phyloP scores from a whole-genome alignment of 1,284 basidiomycete species.

The Ceratobasidium papillatum region DNA sequence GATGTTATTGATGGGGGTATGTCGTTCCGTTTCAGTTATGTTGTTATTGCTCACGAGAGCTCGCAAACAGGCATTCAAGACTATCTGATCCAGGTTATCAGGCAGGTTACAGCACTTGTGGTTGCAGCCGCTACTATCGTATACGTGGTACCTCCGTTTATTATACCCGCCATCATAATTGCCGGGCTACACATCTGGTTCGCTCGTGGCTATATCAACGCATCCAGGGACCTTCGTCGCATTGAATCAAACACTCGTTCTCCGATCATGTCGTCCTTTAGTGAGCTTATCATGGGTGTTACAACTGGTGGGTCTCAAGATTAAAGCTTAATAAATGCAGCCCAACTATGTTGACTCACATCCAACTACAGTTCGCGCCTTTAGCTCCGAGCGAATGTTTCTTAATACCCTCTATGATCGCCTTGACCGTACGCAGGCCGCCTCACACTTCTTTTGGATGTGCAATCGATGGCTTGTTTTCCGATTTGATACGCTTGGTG shows the following conservation, averaged over 20 bases:
- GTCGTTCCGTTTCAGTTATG: not conserved
- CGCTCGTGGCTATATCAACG: conserved; percentile 15
- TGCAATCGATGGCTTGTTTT: conserved; percentile 38
- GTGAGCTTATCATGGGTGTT: conserved; percentile 19
- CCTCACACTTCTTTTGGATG: conserved; percentile 40
- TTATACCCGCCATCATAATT: conserved; percentile 14
- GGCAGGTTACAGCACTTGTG: not conserved
- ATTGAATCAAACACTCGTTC: conserved; percentile 39
- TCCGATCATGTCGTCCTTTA: conserved; percentile 35
- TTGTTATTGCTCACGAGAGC: not conserved
- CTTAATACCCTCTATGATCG: conserved; percentile 25
- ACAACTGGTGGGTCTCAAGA: conserved; percentile 2
- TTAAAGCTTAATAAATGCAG: too few species aligned
- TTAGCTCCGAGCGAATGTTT: conserved; percentile 26
- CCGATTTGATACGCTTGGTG: conserved; percentile 72
- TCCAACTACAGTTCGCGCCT: conserved; percentile 12
- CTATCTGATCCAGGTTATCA: conserved; percentile 9
- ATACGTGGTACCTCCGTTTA: conserved; percentile 31
- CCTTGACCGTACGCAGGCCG: conserved; percentile 34
- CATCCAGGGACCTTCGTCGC: conserved; percentile 28
- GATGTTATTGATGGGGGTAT: conserved; percentile 9
- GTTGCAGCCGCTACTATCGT: conserved; percentile 26
- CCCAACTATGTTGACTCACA: not conserved
- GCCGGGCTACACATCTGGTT: conserved; percentile 18
- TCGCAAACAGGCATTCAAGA: conserved; percentile 26